A percentile compares a stretch with the other conserved stretches of the same genome.
Conservation (phyloP, 805 yeast species). For the Starmerella gropengiesseri region DNA sequence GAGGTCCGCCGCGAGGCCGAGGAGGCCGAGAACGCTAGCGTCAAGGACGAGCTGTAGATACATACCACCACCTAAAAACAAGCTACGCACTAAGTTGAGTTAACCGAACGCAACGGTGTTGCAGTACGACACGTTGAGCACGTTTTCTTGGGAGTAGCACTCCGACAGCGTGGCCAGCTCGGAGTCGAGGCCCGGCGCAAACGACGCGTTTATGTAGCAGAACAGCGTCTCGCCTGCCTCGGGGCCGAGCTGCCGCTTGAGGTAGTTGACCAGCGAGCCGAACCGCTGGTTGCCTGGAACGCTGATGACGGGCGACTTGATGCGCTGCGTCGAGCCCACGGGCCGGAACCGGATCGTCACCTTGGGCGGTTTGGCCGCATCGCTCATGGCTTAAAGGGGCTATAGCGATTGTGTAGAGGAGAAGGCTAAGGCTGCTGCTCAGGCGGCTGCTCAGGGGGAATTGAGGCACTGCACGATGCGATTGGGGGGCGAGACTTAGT, state of each 20-base stretch:
- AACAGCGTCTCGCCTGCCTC: constrained; percentile 28
- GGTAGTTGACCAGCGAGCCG: constrained; percentile 36
- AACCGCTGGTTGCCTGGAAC: constrained; percentile 39
- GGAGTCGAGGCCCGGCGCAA: constrained; percentile 34
- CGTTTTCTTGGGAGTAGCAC: constrained; percentile 25
- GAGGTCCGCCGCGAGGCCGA: constrained; percentile 19
- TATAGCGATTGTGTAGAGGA: neutral
- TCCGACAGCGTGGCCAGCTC: constrained; percentile 27
- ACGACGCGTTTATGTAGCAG: constrained; percentile 33
- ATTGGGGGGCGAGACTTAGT: no score
- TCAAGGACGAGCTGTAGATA: constrained; percentile 15
- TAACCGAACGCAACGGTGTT: constrained; percentile 31
- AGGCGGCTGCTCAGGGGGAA: neutral
- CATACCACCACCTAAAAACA: no score
- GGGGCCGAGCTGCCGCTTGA: constrained; percentile 32
- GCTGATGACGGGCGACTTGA: constrained; percentile 38
- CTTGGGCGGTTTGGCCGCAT: constrained; percentile 9
- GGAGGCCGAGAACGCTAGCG: constrained; percentile 6
- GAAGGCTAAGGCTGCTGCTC: no score
- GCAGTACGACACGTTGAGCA: constrained; percentile 29
- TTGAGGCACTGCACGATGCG: no score
- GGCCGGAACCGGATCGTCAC: constrained; percentile 40
- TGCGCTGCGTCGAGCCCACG: constrained; percentile 43
- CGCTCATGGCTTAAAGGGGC: neutral
- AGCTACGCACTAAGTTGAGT: neutral